Evolutionary conservation across 2,329 filamentous ascomycete genomes (phyloP).

Genomic region (Colletotrichum somersetense): DNA sequence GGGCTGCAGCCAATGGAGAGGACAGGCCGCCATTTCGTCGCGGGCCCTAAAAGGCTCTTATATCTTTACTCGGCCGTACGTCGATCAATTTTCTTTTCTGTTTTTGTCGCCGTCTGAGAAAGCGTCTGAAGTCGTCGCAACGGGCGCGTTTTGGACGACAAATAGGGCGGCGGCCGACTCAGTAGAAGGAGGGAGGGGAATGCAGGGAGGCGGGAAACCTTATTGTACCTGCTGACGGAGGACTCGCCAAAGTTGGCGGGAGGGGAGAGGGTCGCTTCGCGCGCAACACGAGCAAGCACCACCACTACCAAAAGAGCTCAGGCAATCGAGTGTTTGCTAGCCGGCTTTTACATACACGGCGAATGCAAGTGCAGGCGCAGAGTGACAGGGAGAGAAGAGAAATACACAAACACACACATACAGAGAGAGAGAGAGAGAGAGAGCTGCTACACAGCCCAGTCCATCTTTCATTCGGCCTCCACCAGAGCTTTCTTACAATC

Average conservation of each 20-base stretch:
- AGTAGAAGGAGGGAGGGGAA: neutral
- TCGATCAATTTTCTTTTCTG: slow-evolving; percentile 14
- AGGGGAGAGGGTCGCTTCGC: neutral
- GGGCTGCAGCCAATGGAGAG: slow-evolving; percentile 36
- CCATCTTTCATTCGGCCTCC: neutral
- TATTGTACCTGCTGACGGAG: slow-evolving; percentile 26
- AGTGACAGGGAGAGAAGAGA: neutral
- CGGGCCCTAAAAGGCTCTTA: slow-evolving; percentile 33
- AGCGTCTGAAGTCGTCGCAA: slow-evolving; percentile 1
- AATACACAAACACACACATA: neutral
- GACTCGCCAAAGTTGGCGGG: slow-evolving; percentile 19
- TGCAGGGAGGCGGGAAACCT: neutral
- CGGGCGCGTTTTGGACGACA: slow-evolving; percentile 4
- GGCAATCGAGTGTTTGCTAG: slow-evolving; percentile 3
- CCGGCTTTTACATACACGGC: neutral
- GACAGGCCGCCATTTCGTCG: slow-evolving; percentile 5
- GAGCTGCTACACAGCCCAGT: neutral
- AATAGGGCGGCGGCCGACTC: slow-evolving; percentile 4
- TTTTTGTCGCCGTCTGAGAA: neutral
- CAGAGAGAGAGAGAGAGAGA: neutral
- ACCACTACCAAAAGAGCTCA: neutral
- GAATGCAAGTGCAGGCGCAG: slow-evolving; percentile 3
- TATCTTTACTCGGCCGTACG: slow-evolving; percentile 34
- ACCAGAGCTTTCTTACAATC: neutral
- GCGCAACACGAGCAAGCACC: slow-evolving; percentile 17